Conservation (phyloP, 176 grass and related monocot genomes). For the Juncus effusus region DNA sequence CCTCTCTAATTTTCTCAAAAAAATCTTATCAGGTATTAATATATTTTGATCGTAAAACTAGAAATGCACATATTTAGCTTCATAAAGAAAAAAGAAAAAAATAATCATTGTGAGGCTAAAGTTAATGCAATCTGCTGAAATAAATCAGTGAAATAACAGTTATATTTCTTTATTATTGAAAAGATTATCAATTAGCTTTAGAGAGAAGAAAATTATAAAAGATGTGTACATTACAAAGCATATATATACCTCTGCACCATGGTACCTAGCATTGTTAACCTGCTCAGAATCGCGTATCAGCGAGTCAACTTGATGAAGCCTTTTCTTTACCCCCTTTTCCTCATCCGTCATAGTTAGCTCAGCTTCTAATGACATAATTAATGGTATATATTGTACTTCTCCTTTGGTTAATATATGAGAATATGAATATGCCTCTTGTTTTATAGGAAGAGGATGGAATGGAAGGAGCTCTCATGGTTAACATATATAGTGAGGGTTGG, state of each 20-base stretch:
- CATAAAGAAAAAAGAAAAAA: background rate
- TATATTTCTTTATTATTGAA: constrained; percentile 2
- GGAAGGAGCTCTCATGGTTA: background rate
- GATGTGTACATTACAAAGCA: background rate
- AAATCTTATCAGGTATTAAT: no score
- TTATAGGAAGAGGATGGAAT: background rate
- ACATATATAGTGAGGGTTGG: no score
- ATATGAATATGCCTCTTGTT: background rate
- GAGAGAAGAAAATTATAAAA: background rate
- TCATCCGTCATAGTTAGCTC: constrained; percentile 8
- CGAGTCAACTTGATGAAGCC: constrained; percentile 38
- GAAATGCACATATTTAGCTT: background rate
- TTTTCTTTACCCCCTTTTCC: background rate
- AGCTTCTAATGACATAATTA: constrained; percentile 20
- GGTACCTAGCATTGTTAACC: constrained; percentile 24
- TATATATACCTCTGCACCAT: constrained; percentile 33
- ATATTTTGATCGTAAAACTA: background rate
- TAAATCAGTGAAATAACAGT: background rate
- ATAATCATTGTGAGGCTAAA: background rate
- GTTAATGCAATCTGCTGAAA: background rate
- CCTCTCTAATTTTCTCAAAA: no score
- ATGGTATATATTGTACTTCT: background rate
- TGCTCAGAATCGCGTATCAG: constrained; percentile 50
- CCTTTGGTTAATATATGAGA: background rate
- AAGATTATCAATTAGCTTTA: background rate